These are phyloP conservation scores for Ogataea degrootiae DNA, from an alignment of 805 yeast species.

Conservation along the genomic window DNA sequence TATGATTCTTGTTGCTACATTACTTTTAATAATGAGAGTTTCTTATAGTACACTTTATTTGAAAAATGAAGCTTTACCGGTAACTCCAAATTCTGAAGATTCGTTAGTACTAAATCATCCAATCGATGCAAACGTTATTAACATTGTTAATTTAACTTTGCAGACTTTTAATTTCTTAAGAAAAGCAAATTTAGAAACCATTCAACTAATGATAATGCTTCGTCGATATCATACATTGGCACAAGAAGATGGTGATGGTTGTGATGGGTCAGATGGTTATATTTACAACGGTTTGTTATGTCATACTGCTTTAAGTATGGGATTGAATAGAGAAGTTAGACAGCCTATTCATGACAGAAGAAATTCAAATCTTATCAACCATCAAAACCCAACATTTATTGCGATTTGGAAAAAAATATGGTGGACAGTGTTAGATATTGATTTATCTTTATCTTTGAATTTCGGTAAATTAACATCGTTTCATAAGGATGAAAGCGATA, in stretches of 20 bases:
- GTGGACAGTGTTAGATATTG: constrained; percentile 21
- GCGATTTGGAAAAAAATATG: constrained; percentile 29
- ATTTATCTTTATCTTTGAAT: constrained; percentile 17
- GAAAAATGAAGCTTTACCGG: constrained; percentile 11
- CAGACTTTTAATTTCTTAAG: constrained; percentile 36
- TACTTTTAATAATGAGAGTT: constrained; percentile 25
- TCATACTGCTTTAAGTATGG: constrained; percentile 40
- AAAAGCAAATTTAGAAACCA: constrained; percentile 35
- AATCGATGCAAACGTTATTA: constrained; percentile 34
- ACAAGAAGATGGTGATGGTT: constrained; percentile 50
- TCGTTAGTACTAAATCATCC: constrained; percentile 31
- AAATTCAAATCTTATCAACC: not conserved
- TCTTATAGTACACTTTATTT: constrained; percentile 23
- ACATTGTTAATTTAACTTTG: constrained; percentile 35
- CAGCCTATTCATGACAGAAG: constrained; percentile 5
- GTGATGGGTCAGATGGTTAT: constrained; percentile 37
- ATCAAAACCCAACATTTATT: constrained; percentile 11
- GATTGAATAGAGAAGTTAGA: constrained; percentile 39
- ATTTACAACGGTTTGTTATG: constrained; percentile 33
- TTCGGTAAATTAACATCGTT: constrained; percentile 21
- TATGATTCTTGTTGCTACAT: constrained; percentile 19
- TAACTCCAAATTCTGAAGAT: constrained; percentile 16
- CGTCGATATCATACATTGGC: constrained; percentile 38
- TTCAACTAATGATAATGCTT: constrained; percentile 38
- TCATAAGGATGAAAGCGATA: constrained; percentile 14